Conservation (phyloP, 1,284 basidiomycete species). For the Leccinum colubrinum region DNA sequence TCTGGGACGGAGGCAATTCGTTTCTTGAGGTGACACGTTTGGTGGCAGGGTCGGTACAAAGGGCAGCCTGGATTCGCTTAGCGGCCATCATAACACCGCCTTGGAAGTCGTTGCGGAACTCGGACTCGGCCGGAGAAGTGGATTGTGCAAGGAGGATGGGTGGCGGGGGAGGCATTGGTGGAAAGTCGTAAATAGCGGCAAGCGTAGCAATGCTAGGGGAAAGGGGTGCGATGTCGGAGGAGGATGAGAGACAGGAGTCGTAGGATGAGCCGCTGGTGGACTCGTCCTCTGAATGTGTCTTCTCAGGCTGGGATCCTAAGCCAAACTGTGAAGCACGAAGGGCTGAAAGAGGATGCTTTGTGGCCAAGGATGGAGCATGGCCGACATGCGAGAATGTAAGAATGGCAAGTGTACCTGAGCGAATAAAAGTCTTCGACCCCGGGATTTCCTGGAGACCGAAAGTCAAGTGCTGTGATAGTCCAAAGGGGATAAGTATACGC, state of each 20-base stretch:
- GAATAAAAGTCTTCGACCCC: slow-evolving; percentile 59
- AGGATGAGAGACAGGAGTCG: slow-evolving; percentile 37
- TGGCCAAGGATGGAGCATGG: slow-evolving; percentile 41
- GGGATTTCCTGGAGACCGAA: slow-evolving; percentile 46
- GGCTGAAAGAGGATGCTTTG: slow-evolving; percentile 4
- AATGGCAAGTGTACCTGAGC: slow-evolving; percentile 40
- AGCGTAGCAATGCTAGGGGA: slow-evolving; percentile 50
- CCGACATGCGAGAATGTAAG: slow-evolving; percentile 53
- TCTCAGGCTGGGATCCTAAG: slow-evolving; percentile 48
- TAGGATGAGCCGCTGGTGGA: slow-evolving; percentile 39
- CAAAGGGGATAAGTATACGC: not conserved
- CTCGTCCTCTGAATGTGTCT: slow-evolving; percentile 41
- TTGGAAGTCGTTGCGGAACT: slow-evolving; percentile 42
- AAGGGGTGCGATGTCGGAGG: slow-evolving; percentile 28
- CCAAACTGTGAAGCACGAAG: slow-evolving; percentile 24
- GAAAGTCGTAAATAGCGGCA: slow-evolving; percentile 52
- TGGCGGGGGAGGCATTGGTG: slow-evolving; percentile 50
- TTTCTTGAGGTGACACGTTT: slow-evolving; percentile 29
- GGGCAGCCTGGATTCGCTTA: slow-evolving; percentile 50
- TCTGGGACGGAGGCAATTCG: slow-evolving; percentile 34
- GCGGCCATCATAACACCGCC: slow-evolving; percentile 68
- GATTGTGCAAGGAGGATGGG: slow-evolving; percentile 36
- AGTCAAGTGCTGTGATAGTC: not conserved
- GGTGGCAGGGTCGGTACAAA: slow-evolving; percentile 40
- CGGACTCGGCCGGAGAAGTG: slow-evolving; percentile 16